phyloP scores from a whole-genome alignment of 345 rosid species.

The Physaria fendleri region DNA sequence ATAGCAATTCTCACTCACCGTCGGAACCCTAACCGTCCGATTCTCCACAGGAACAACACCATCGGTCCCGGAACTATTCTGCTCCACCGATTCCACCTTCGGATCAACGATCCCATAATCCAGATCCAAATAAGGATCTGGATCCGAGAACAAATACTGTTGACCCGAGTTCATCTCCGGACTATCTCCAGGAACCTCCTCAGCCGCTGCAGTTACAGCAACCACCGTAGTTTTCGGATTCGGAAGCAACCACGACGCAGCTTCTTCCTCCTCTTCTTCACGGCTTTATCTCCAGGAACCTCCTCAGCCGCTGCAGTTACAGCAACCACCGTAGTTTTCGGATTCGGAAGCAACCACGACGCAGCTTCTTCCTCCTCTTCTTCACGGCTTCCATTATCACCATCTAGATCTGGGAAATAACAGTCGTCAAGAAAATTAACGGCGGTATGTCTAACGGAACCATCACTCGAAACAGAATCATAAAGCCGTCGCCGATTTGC shows the following conservation, averaged over 20 bases:
- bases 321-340: conserved; percentile 44
- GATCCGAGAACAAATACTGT: conserved; percentile 55
- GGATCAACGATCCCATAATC: conserved; percentile 57
- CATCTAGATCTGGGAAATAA: conserved; percentile 44
- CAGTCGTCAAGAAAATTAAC: conserved; percentile 53
- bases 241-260: conserved; percentile 78
- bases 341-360: conserved; percentile 77
- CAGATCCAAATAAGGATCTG: conserved; percentile 73
- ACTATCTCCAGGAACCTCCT: conserved; percentile 29
- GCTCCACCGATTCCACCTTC: conserved; percentile 60
- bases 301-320: neutral
- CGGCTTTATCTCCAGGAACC: conserved; percentile 44
- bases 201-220: neutral
- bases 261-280: conserved; percentile 84
- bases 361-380: conserved; percentile 94
- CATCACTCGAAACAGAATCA: conserved; percentile 40
- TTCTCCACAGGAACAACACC: conserved; percentile 82
- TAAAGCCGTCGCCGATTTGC: conserved; percentile 93
- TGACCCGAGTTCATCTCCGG: conserved; percentile 61
- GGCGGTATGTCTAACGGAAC: conserved; percentile 32
- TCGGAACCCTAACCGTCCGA: conserved; percentile 29
- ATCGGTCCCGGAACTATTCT: conserved; percentile 73
- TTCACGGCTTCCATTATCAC: conserved; percentile 40
- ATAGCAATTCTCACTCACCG: conserved; percentile 45
- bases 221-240: conserved; percentile 42